A percentile compares a stretch with the other conserved stretches of the same genome.
Conservation (phyloP, 2,329 filamentous ascomycete genomes). For the Epicoccum nigrum region DNA sequence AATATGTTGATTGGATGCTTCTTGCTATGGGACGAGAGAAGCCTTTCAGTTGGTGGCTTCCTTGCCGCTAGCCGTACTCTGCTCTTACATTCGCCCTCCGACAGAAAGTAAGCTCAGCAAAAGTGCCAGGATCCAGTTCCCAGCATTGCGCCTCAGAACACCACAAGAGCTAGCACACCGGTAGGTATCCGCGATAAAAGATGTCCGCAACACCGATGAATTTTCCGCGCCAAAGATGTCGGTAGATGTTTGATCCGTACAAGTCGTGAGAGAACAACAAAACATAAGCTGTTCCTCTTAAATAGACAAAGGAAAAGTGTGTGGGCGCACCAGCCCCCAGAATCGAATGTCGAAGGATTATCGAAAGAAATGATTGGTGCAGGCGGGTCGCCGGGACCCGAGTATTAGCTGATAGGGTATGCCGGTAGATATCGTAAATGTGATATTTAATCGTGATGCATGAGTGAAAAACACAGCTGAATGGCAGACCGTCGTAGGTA, state of each 20-base stretch:
- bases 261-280: conserved; percentile 36
- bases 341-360: conserved; percentile 18
- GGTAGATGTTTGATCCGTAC: conserved; percentile 24
- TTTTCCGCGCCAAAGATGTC: conserved; percentile 33
- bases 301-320: conserved; percentile 31
- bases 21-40: background rate
- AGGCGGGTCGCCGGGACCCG: conserved; percentile 47
- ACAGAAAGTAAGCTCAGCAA: background rate
- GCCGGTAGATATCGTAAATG: conserved; percentile 11
- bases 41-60: conserved; percentile 5
- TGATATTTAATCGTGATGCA: conserved; percentile 19
- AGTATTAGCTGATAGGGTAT: conserved; percentile 28
- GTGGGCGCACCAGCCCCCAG: conserved; percentile 15
- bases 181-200: conserved; percentile 35
- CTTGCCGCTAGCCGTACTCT: conserved; percentile 3
- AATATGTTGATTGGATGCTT: conserved; percentile 11
- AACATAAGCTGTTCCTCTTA: conserved; percentile 34
- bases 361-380: conserved; percentile 31
- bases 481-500: background rate
- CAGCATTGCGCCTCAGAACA: conserved; percentile 16
- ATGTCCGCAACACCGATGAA: conserved; percentile 22
- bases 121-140: conserved; percentile 2
- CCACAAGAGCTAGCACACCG: conserved; percentile 33
- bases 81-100: background rate
- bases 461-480: conserved; percentile 9